Conservation (phyloP, 2,329 filamentous ascomycete genomes). For the Aspergillus persii region DNA sequence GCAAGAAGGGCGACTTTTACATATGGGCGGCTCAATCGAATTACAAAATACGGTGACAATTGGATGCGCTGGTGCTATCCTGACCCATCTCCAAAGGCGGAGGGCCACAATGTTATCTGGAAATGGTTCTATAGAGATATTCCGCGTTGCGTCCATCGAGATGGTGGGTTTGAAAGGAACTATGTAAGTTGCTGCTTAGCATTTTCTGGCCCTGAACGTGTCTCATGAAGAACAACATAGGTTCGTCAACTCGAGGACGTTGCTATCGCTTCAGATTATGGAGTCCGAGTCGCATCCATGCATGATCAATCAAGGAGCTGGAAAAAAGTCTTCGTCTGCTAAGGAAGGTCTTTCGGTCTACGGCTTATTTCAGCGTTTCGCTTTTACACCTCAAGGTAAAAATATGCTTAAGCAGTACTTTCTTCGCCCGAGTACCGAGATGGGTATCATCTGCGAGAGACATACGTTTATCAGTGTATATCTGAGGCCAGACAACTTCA, state of each 20-base stretch:
- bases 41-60: conserved; percentile 72
- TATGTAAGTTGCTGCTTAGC: conserved; percentile 47
- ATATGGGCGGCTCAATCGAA: conserved; percentile 68
- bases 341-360: conserved; percentile 85
- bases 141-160: conserved; percentile 63
- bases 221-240: conserved; percentile 43
- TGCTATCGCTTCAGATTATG: conserved; percentile 80
- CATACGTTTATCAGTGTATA: conserved; percentile 68
- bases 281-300: conserved; percentile 81
- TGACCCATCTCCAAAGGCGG: conserved; percentile 73
- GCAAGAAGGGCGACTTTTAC: conserved; percentile 63
- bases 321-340: conserved; percentile 57
- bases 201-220: neutral
- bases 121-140: conserved; percentile 56
- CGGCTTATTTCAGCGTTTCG: conserved; percentile 73
- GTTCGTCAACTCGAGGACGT: conserved; percentile 78
- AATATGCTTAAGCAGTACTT: conserved; percentile 73
- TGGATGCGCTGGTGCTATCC: conserved; percentile 81
- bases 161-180: conserved; percentile 69
- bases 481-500: conserved; percentile 64
- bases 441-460: conserved; percentile 66
- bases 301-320: conserved; percentile 70
- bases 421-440: conserved; percentile 70
- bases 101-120: conserved; percentile 62
- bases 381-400: conserved; percentile 77